A percentile compares a stretch with the other conserved stretches of the same genome.
Evolutionary conservation across 169 alveolate genomes (phyloP).

Genomic region (Plasmodium gaboni): DNA sequence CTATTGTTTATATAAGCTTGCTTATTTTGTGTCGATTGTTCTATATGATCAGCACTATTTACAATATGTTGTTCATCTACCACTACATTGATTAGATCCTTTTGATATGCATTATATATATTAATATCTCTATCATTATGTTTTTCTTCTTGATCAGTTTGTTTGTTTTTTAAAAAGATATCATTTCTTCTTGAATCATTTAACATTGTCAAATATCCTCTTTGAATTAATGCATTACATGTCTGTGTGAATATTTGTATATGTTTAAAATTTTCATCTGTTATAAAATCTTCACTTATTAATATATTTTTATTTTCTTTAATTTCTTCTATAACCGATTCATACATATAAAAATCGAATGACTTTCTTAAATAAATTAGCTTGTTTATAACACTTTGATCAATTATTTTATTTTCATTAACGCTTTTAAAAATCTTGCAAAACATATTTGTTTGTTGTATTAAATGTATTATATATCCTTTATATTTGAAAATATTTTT

Average conservation of each 20-base stretch:
- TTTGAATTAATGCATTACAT: slow-evolving; percentile 11
- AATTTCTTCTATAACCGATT: slow-evolving; percentile 7
- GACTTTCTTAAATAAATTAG: slow-evolving; percentile 7
- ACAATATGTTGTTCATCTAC: background rate
- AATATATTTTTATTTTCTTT: background rate
- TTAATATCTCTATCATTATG: background rate
- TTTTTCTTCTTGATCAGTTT: background rate
- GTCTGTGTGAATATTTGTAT: slow-evolving; percentile 8
- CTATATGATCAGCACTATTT: background rate
- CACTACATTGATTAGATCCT: background rate
- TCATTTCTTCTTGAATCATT: background rate
- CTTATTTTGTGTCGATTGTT: background rate
- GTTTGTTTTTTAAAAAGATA: background rate
- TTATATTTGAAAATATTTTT: slow-evolving; percentile 23
- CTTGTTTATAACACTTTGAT: slow-evolving; percentile 6
- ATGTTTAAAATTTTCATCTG: slow-evolving; percentile 16
- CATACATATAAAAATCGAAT: slow-evolving; percentile 4
- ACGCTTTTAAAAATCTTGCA: slow-evolving; percentile 32
- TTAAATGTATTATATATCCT: slow-evolving; percentile 19
- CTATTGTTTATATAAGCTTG: background rate
- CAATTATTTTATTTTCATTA: slow-evolving; percentile 4
- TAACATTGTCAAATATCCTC: background rate
- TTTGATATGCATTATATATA: background rate
- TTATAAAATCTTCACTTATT: background rate
- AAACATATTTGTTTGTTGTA: slow-evolving; percentile 21